phyloP scores from a whole-genome alignment of 140 eudicot genomes.

The Anethum foeniculum region DNA sequence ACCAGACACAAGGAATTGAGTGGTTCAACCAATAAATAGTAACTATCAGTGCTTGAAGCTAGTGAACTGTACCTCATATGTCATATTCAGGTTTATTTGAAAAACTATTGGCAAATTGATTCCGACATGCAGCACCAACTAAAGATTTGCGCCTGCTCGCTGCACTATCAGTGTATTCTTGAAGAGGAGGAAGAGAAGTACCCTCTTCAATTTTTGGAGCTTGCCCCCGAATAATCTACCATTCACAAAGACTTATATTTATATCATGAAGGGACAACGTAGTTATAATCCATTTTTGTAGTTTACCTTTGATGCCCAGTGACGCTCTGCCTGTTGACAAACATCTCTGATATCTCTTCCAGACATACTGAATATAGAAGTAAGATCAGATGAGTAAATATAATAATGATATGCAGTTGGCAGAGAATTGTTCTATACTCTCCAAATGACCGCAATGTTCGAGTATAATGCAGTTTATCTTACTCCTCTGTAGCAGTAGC shows the following conservation, averaged over 20 bases:
- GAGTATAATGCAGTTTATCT: conserved; percentile 7
- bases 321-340: conserved; percentile 98
- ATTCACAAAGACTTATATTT: not conserved
- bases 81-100: conserved; percentile 47
- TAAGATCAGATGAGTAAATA: conserved; percentile 1
- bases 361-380: conserved; percentile 57
- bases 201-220: conserved; percentile 37
- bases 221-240: conserved; percentile 77
- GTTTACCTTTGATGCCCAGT: conserved; percentile 91
- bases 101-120: conserved; percentile 16
- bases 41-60: not conserved
- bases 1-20: not conserved
- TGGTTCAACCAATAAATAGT: not conserved
- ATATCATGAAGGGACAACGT: not conserved
- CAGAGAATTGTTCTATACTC: not conserved
- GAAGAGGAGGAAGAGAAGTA: conserved; percentile 70
- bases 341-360: conserved; percentile 95
- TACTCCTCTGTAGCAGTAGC: conserved; percentile 75
- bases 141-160: conserved; percentile 40
- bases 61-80: conserved; percentile 11
- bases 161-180: conserved; percentile 74
- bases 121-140: conserved; percentile 25
- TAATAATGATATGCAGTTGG: not conserved
- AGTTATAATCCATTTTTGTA: not conserved
- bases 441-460: not conserved